Evolutionary conservation across 139 green algal genomes (phyloP), one percentile per base, ranked within the genome.

Genomic region (Tetratostichococcus sp.): DNA sequence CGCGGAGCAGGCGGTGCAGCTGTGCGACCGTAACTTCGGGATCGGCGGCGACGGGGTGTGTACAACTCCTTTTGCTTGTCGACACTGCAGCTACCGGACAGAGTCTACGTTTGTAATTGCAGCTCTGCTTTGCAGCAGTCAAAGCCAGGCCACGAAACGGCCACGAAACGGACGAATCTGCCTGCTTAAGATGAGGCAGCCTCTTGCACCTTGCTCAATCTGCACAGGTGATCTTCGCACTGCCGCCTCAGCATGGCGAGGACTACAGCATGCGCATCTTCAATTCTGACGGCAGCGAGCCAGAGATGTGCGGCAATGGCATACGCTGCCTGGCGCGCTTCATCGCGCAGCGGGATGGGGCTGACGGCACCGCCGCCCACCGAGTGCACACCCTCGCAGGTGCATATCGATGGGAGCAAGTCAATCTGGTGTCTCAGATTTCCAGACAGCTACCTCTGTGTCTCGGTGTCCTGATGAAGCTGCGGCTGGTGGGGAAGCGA

Each of bases 291-390:
- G 95, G 96, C 69, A 93, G 79, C 30, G 96, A 99, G 89, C 95
- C 96, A 4, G 95, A 99, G 86, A 99, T 99, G 96, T 99, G 96
- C 84, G 96, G 96, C 74, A 99, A 99, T 77, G 96, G 96, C 75
- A 98, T 99, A 70, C 87, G 96, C 23, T 99, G 94, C 85, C 76
- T 98, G 8, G 94, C 94, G 19, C 87, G 89, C 65, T 98, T 98
- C 82, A 90, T 98, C 3, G 87, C 91, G 1, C 91, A 95, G 68
- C 33, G 89, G 4, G 91, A 96, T 67, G 89, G 88, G 43, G 65
- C 74, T 1, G 28, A 70, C 34, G 77, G 42, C 16, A 74, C 81
- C 8, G 67, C 75, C n/a, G 84, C 80, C 75, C 95, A 97, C 83
- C 91, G 84, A 68, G 91, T 99, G 62, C 81, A 95, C 77, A 98